phyloP scores from a whole-genome alignment of 139 green algal species.

The Deuterostichococcus epilithicus region DNA sequence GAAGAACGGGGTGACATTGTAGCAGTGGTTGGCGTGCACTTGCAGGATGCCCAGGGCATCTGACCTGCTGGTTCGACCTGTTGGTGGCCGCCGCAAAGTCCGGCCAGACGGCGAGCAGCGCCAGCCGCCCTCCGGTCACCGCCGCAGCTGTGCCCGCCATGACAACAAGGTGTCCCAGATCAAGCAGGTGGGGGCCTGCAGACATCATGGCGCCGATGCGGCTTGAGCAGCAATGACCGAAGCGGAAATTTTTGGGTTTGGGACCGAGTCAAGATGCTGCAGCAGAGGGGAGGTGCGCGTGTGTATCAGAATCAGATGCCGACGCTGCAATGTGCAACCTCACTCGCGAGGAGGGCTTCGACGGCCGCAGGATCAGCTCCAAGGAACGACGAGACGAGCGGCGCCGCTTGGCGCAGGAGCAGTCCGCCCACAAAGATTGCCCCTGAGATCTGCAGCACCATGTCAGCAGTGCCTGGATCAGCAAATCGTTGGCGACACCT shows the following conservation, averaged over 20 bases:
- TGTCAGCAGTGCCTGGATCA: too few species aligned
- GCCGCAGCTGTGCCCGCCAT: constrained; percentile 32
- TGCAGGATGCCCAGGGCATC: neutral
- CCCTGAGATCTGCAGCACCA: neutral
- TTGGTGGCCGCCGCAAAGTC: constrained; percentile 63
- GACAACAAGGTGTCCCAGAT: neutral
- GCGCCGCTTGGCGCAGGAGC: constrained; percentile 13
- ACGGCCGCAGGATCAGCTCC: constrained; percentile 35
- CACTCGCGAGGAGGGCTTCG: constrained; percentile 25
- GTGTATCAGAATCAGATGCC: too few species aligned
- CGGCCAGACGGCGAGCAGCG: constrained; percentile 49
- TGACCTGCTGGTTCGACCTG: constrained; percentile 60
- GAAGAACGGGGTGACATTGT: neutral
- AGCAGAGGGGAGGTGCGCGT: too few species aligned
- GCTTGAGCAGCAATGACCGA: too few species aligned
- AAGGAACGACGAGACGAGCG: constrained; percentile 8
- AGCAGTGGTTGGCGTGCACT: neutral
- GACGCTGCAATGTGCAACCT: too few species aligned
- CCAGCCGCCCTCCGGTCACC: constrained; percentile 53
- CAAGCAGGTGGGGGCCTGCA: neutral
- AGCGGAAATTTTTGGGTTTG: too few species aligned
- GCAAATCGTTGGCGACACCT: too few species aligned
- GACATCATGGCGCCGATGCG: too few species aligned
- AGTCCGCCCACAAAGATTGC: constrained; percentile 6
- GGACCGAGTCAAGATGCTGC: too few species aligned